Evolutionary conservation across 179 eudicot genomes (phyloP).

Genomic region (Heliamphora pulchella): DNA sequence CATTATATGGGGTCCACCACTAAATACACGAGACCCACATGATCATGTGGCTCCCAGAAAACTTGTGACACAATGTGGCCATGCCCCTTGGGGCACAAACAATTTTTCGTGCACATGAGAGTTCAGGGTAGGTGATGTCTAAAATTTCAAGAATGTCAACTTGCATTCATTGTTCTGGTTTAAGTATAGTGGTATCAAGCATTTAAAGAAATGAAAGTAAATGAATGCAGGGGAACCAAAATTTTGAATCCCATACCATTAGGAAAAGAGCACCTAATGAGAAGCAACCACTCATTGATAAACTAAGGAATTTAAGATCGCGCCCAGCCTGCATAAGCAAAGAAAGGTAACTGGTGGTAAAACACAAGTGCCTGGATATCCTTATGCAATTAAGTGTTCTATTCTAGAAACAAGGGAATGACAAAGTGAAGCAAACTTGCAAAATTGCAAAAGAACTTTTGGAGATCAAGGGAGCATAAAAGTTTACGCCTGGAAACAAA

Average conservation of each 20-base stretch:
- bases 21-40: too few species aligned
- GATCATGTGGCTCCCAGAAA: too few species aligned
- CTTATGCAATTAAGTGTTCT: neutral
- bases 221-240: neutral
- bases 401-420: slow-evolving; percentile 9
- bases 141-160: neutral
- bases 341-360: neutral
- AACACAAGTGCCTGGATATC: neutral
- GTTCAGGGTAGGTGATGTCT: neutral
- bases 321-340: slow-evolving; percentile 68
- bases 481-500: too few species aligned
- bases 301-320: slow-evolving; percentile 66
- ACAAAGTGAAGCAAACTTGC: neutral
- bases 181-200: neutral
- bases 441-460: neutral
- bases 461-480: too few species aligned
- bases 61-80: too few species aligned
- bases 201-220: neutral
- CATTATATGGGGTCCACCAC: too few species aligned
- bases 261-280: slow-evolving; percentile 53
- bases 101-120: too few species aligned
- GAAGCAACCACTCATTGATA: slow-evolving; percentile 71
- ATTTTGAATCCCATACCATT: slow-evolving; percentile 37
- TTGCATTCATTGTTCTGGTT: neutral
- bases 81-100: too few species aligned